Percentiles rank a stretch among this genome's conserved stretches.
phyloP scores from a whole-genome alignment of 257 asterid genomes.

The Solanum corneliomulleri region DNA sequence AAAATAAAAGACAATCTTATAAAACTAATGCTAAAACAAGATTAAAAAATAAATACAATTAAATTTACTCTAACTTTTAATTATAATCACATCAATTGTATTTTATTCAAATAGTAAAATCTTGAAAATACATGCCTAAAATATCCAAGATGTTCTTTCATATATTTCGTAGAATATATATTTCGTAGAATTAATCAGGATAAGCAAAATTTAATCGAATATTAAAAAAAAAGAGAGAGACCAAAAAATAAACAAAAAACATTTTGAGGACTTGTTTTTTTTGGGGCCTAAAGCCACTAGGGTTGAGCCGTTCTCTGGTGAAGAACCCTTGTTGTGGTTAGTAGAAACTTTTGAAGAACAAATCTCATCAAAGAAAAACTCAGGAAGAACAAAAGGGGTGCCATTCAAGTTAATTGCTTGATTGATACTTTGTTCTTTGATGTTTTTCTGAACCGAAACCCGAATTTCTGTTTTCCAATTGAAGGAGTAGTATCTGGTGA shows the following conservation, averaged over 20 bases:
- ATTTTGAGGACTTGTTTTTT: background rate
- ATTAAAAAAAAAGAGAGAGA: too few relatives aligned
- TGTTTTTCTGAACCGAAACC: background rate
- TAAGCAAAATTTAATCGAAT: too few relatives aligned
- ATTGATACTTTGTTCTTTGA: background rate
- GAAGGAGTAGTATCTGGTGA: background rate
- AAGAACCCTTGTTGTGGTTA: background rate
- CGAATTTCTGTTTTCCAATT: slow-evolving; percentile 7
- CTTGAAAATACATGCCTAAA: background rate
- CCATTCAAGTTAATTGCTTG: background rate
- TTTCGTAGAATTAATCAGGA: background rate
- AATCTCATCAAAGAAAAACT: background rate
- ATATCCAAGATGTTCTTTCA: too few relatives aligned
- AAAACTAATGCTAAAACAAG: background rate
- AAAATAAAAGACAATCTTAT: too few relatives aligned
- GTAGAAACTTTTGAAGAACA: background rate
- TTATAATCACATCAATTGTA: background rate
- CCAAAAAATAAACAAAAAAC: too few relatives aligned
- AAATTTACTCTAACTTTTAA: too few relatives aligned
- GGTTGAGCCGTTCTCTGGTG: background rate
- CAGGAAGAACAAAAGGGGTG: background rate
- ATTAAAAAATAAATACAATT: too few relatives aligned
- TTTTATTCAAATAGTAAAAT: too few relatives aligned
- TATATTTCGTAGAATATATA: too few relatives aligned
- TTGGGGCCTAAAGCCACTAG: background rate